phyloP scores from a whole-genome alignment of 2,329 filamentous ascomycete genomes.

The Neonectria ditissima region DNA sequence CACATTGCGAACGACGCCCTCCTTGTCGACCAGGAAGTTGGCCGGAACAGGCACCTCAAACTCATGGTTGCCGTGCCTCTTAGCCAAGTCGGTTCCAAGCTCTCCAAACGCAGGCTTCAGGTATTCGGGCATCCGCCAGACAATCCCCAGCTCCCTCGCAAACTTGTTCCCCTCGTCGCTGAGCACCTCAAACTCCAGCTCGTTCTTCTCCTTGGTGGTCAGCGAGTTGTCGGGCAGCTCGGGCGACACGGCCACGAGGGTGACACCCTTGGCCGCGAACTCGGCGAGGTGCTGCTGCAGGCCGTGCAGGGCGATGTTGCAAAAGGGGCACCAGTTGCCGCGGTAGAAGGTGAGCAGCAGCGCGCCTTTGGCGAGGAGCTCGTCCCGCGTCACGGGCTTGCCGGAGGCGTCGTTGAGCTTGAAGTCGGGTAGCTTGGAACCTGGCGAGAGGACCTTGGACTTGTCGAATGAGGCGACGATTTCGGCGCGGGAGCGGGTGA shows the following conservation, averaged over 20 bases:
- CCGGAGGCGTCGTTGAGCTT: constrained; percentile 44
- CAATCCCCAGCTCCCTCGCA: constrained; percentile 52
- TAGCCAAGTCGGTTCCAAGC: constrained; percentile 48
- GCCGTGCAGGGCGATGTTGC: constrained; percentile 53
- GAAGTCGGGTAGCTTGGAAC: not conserved
- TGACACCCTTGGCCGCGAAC: constrained; percentile 53
- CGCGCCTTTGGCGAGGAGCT: constrained; percentile 48
- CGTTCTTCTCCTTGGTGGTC: constrained; percentile 53
- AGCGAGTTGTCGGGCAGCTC: constrained; percentile 55
- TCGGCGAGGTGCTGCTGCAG: constrained; percentile 52
- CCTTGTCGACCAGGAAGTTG: constrained; percentile 52
- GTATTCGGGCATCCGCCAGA: constrained; percentile 47
- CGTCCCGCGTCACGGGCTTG: constrained; percentile 46
- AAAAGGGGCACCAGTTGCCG: constrained; percentile 60
- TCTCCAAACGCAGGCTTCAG: constrained; percentile 44
- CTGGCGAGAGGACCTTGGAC: not conserved
- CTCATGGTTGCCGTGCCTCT: constrained; percentile 53
- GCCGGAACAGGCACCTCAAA: constrained; percentile 54
- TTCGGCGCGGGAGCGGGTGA: not conserved
- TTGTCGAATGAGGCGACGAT: not conserved
- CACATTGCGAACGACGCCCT: constrained; percentile 51
- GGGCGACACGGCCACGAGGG: constrained; percentile 56
- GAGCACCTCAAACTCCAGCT: constrained; percentile 54
- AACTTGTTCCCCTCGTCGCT: constrained; percentile 53
- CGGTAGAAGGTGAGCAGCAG: constrained; percentile 58